Evolutionary conservation across 768 basidiomycete species (phyloP), one percentile per base, ranked within the genome.

Genomic region (Omphalotus guepiniiformis): DNA sequence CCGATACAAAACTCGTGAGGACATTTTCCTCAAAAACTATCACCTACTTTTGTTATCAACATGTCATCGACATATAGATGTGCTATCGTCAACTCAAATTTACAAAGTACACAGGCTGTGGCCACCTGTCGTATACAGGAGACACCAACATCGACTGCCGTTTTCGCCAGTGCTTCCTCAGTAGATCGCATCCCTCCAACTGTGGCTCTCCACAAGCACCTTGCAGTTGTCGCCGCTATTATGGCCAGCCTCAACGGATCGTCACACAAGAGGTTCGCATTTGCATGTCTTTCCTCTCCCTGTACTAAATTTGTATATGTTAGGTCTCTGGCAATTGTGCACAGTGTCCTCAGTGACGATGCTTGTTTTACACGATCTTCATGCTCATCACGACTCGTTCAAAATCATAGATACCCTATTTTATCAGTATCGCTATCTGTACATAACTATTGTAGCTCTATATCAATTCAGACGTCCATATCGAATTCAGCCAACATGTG

Each of bases 41-140:
- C n/a, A n/a, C n/a, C n/a, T 23, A 29, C n/a, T 21, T n/a, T 26
- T 27, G 30, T 36, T 39, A 23, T 36, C 47, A 28, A 35, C 36
- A 18, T 34, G 36, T 15, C 23, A 22, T 13, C 19, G 18, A 30
- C 25, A 34, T 42, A 11, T 53, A 59, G 55, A 87, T 88, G 85
- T 88, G 85, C 69, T 77, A 80, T 62, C 75, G 82, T 53, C 69
- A 67, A 42, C 75, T 86, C 57, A 70, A 64, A 54, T 77, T 84
- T 62, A 64, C 60, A 48, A 73, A 68, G 57, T 75, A 70, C 53
- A 60, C 57, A 26, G 62, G 32, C n/a, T 87, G 85, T 66, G 69
- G 69, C n/a, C 83, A 85, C 61, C 64, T 74, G 56, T 67, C 68
- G 12, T 78, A 73, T 57, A 63, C 58, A 30, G 59, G 65, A 12